Evolutionary conservation across 2,329 filamentous ascomycete species (phyloP), one percentile per base, ranked within the genome.

Genomic region (Lasiodiplodia gonubiensis): DNA sequence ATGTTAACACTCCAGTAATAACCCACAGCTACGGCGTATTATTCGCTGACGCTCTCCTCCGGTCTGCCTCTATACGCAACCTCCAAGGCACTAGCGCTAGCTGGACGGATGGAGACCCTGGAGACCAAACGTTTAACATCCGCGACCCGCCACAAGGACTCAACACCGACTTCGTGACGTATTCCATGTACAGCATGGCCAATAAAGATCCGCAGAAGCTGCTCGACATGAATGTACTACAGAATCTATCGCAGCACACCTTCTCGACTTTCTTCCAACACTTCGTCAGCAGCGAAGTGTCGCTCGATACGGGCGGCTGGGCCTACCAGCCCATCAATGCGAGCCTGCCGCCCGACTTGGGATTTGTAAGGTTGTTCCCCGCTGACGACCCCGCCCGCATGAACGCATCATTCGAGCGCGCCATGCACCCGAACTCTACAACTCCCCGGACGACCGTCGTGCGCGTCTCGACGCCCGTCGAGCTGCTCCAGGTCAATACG

Each of bases 91-190:
- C 37, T 16, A 3, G 16, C 37, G 14, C 4, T 6, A 6, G 37
- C 37, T 42, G 30, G 23, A 23, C 14, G 14, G 11, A 16, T 16
- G 52, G 35, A 16, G 5, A 27, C 11, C 27, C 35, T 3, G 16
- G 1, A 4, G 70, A 74, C 64, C 72, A 74, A 37, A 70, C 69
- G 0, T 77, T 71, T 64, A 71, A 74, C 27, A 70, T 76, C 12
- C 74, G 74, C 6, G 73, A 75, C 64, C 2, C 42, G 6, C 48
- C 68, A 3, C 25, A 66, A 11, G 74, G 75, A 0, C 60, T 74
- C 2, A 75, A 76, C 63, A 72, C 75, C 72, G 74, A 77, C 49
- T 70, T 76, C 10, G 76, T 77, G 74, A 71, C 71, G 11, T 73
- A 76, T 21, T 53, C 69, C 6, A 77, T 76, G 74, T 77, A 73